Evolutionary conservation across 805 yeast species (phyloP), one percentile per base, ranked within the genome.

Genomic region (Tetrapisispora iriomotensis): DNA sequence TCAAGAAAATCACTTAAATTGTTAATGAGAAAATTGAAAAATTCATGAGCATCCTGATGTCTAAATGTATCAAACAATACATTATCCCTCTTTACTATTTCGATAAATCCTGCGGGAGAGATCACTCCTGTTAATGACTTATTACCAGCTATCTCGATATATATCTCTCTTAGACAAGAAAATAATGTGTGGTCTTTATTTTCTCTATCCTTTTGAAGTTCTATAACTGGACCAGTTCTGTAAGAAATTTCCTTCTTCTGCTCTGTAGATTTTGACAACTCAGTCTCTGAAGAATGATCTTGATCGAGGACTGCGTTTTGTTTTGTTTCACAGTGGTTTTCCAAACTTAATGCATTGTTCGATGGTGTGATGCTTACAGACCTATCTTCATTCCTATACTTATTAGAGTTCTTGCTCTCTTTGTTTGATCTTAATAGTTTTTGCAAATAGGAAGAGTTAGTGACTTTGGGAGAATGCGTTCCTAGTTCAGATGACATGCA

Each of bases 11-110:
- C 75, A 33, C 82, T 66, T 19, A 82, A 70, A 46, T 85, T 87
- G 60, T 90, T 90, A 38, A 92, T 66, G 45, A 88, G 58, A 54
- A 84, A 88, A 58, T 88, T 88, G 54, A 88, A 71, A 60, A 92
- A 90, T 62, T 90, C 98, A 62, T 90, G 98, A 8, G 97, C 96
- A 66, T 90, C 98, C 56, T 90, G 98, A 59, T 90, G 98, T 95
- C 86, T 88, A 35, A 84, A 79, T 42, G 85, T 81, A 46, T 95
- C 68, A 60, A 92, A 90, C 50, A 90, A 66, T 49, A 79, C 86
- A 59, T 90, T 92, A 46, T 84, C 88, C 40, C 72, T 73, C 57
- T 86, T 90, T 38, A 90, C 65, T 37, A 81, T 79, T 33, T 77
- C 80, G 31, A 92, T 74, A 39, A 92, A 72, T 47, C 74, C 71